Evolutionary conservation across 129 eudicot genomes (phyloP), one percentile per base, ranked within the genome.

Genomic region (Sambucus nigra): DNA sequence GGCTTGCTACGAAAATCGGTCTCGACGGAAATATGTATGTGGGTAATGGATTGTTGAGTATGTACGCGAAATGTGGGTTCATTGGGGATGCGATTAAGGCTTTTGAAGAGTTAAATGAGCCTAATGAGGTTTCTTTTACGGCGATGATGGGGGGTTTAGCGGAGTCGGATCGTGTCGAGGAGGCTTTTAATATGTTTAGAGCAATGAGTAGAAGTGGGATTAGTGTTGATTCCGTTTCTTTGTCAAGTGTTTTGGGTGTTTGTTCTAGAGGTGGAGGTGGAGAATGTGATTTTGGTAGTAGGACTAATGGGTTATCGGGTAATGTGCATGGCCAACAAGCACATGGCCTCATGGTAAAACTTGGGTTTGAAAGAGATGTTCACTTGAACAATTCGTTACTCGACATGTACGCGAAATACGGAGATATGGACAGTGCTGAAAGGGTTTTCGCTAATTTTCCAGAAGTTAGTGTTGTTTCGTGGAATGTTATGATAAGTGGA

Each of bases 401-500:
- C 38, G 87, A 88, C 53, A 69, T 83, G 87, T 84, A 88, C 66
- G 84, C 87, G n/a, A 88, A 84, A 72, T 51, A 48, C 25, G 84
- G 85, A 12, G 76, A 73, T 63, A 83, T 88, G 87, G 61, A 61
- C 6, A 73, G 68, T 72, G 87, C 92, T 8, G 88, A 83, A 63
- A 73, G 51, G 16, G 27, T 88, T 7, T 83, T 88, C 52, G 19
- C 58, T 38, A 67, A 45, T 32, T 48, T 80, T 60, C 62, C 59
- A 17, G 69, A 75, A 63, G 54, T 57, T 41, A 84, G 77, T 67
- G 69, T 65, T 63, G 86, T 88, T 57, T 88, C 94, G 0, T 88
- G 92, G 94, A 88, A 88, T 53, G 73, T 88, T 14, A 88, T 88
- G 94, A 84, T 88, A 16, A 75, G 87, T 53, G 97, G 97, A 49